Base-by-base conservation (phyloP, 2,329 filamentous ascomycete genomes). In the Arthrocladium fulminans region DNA sequence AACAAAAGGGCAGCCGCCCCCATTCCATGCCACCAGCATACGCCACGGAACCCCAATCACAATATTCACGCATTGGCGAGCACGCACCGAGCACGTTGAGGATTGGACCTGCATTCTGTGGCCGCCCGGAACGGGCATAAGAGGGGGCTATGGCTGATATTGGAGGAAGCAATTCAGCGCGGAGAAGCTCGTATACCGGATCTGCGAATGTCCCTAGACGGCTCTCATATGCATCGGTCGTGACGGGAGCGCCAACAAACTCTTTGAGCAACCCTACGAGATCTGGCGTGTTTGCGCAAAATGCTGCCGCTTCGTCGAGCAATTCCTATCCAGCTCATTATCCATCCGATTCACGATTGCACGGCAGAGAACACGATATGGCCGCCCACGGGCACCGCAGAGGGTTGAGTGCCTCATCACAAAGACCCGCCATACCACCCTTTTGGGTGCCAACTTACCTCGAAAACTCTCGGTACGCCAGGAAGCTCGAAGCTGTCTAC, bases 361-460 rank as follows among this genome's bases (percentile, higher is more conserved):
- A 59, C 48, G 60, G 63, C 60, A 57, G 60, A 60, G 72, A 76
- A 62, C 65, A 67, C 61, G 73, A 74, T 55, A 72, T 72, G 61
- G 67, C 73, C 56, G 61, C 64, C 59, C 68, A 72, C 48, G 58
- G 56, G 66, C 65, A 69, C 7, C 44, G 44, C 9, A 29, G 44
- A 17, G 44, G 44, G 3, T 20, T 39, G 9, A 27, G 32, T 13
- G 23, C 23, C n/a, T 39, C 44, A 9, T 47, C 44, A 15, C 32
- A 44, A 30, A 32, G 24, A n/a, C 27, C 27, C n/a, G 25, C n/a
- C 9, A 32, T 44, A 44, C 41, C 25, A 19, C 41, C 41, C 7
- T 90, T 90, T 72, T 88, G 95, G 65, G 76, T 83, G 9, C 90
- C 90, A 1, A 88, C 87, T 3, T 96, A 96, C 67, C 76, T 97